A percentile compares a stretch with the other conserved stretches of the same genome.
These are phyloP conservation scores for Arachis hypogaea DNA, from an alignment of 306 rosid species.

Conservation along the genomic window DNA sequence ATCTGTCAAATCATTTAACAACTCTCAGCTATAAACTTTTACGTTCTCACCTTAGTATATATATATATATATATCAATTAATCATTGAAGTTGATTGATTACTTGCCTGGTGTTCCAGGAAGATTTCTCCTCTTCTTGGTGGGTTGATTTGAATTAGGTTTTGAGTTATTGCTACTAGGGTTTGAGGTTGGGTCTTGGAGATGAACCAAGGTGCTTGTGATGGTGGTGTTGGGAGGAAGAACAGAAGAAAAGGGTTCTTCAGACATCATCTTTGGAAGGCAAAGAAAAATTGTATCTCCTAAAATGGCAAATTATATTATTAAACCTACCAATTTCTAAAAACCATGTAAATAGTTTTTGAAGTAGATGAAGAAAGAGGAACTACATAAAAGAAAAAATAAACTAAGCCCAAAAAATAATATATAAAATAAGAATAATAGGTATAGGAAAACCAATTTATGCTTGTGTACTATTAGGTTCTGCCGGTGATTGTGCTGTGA, in stretches of 20 bases:
- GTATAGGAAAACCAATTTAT: too few species aligned
- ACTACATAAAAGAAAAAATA: slow-evolving; percentile 33
- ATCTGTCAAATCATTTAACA: too few species aligned
- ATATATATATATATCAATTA: too few species aligned
- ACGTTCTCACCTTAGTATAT: too few species aligned
- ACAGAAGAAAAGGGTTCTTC: slow-evolving; percentile 37
- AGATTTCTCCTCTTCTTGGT: slow-evolving; percentile 71
- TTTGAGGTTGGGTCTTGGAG: slow-evolving; percentile 47
- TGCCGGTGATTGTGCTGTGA: slow-evolving; percentile 25
- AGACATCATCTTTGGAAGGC: slow-evolving; percentile 41
- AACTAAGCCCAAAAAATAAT: neutral
- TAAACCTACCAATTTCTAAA: slow-evolving; percentile 27
- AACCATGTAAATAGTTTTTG: slow-evolving; percentile 2
- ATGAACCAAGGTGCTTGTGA: slow-evolving; percentile 33
- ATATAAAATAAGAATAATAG: too few species aligned
- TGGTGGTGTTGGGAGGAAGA: slow-evolving; percentile 45
- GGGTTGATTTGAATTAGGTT: slow-evolving; percentile 53
- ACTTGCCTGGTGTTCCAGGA: slow-evolving; percentile 95
- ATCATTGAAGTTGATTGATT: neutral
- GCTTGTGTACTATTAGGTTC: neutral
- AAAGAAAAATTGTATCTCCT: slow-evolving; percentile 39
- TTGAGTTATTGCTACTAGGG: slow-evolving; percentile 40
- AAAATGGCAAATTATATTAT: slow-evolving; percentile 32
- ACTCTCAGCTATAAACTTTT: too few species aligned
- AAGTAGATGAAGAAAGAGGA: slow-evolving; percentile 16